These are phyloP conservation scores for Chimonanthus salicifolius DNA, from an alignment of 164 flowering plant genomes.

Conservation along the genomic window DNA sequence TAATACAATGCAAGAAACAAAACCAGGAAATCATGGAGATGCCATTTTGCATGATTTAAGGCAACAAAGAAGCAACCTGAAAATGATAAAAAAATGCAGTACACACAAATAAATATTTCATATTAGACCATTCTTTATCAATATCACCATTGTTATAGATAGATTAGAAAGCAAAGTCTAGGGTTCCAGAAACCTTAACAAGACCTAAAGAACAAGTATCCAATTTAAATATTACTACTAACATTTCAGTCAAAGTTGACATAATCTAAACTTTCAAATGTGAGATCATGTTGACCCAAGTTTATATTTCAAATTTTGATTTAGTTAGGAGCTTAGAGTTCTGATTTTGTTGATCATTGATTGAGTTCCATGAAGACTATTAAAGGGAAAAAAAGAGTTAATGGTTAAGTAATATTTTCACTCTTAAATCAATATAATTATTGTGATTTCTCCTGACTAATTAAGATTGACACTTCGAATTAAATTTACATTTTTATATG, in stretches of 20 bases:
- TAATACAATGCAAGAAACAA: background rate
- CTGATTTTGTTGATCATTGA: background rate
- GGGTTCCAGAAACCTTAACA: background rate
- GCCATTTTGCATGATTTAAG: background rate
- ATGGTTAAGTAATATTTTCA: background rate
- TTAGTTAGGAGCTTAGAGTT: background rate
- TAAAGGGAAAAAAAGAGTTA: background rate
- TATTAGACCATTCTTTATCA: background rate
- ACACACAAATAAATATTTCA: background rate
- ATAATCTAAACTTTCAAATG: background rate
- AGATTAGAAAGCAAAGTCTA: background rate
- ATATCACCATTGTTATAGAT: background rate
- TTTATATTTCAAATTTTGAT: too few relatives aligned
- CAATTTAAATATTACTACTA: background rate
- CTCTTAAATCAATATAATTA: background rate
- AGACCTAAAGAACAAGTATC: background rate
- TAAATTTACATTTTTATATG: too few relatives aligned
- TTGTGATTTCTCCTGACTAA: too few relatives aligned
- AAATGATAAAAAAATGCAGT: background rate
- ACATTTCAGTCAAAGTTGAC: background rate
- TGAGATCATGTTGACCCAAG: background rate
- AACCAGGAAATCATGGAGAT: background rate
- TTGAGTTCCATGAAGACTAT: background rate
- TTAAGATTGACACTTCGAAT: too few relatives aligned
- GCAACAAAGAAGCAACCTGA: background rate